Conservation (phyloP, 345 rosid species). For the Tarenaya hassleriana region DNA sequence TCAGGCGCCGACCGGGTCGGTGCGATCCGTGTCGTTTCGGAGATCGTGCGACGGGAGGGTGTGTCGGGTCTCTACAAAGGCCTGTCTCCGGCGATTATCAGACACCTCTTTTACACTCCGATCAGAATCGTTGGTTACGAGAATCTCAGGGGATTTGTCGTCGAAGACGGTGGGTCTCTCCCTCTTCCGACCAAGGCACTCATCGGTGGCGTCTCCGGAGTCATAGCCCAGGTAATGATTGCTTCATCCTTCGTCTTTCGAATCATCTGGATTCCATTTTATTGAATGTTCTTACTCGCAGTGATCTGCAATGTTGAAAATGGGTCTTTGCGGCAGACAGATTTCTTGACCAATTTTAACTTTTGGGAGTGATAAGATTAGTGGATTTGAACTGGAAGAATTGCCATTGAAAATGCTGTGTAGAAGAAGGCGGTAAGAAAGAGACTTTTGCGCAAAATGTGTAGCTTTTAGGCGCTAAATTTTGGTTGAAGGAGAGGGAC, state of each 20-base stretch:
- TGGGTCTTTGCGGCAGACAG: background rate
- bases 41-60: slow-evolving; percentile 48
- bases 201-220: slow-evolving; percentile 75
- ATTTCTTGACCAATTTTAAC: background rate
- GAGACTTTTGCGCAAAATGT: background rate
- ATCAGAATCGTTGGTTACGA: slow-evolving; percentile 82
- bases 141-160: slow-evolving; percentile 44
- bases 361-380: background rate
- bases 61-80: slow-evolving; percentile 55
- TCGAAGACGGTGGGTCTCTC: slow-evolving; percentile 36
- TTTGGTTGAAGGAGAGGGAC: no score
- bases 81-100: slow-evolving; percentile 62
- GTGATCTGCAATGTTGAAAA: background rate
- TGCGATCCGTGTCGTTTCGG: slow-evolving; percentile 37
- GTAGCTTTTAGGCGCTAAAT: background rate
- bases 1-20: slow-evolving; percentile 22
- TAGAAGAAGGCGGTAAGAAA: background rate
- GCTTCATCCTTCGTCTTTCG: background rate
- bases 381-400: background rate
- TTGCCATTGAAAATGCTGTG: slow-evolving; percentile 1
- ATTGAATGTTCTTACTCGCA: background rate
- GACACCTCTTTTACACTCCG: slow-evolving; percentile 79
- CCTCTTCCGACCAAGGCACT: slow-evolving; percentile 56
- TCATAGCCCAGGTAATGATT: slow-evolving; percentile 61
- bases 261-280: background rate